phyloP scores from a whole-genome alignment of 495 filamentous ascomycete species.

The Aspergillus biplanus region DNA sequence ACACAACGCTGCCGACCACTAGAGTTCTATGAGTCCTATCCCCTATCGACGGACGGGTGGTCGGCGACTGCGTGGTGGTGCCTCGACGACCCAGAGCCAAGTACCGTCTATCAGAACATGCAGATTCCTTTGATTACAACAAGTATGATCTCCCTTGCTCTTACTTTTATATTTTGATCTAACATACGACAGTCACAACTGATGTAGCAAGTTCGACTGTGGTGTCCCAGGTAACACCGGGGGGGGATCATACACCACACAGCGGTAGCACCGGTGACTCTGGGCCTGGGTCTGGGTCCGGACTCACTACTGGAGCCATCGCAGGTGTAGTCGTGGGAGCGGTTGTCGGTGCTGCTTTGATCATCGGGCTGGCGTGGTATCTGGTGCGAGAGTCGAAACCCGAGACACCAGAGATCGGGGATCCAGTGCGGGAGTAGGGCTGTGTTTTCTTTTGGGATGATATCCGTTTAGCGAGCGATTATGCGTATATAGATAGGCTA shows the following conservation, averaged over 20 bases:
- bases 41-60: neutral
- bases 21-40: neutral
- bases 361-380: neutral
- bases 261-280: too few relatives aligned
- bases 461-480: neutral
- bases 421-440: neutral
- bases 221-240: neutral
- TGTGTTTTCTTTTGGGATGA: too few relatives aligned
- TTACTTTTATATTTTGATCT: neutral
- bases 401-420: neutral
- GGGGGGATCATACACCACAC: too few relatives aligned
- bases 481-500: too few relatives aligned
- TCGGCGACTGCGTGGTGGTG: neutral
- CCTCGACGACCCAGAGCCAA: neutral
- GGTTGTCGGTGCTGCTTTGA: neutral
- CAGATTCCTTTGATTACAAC: neutral
- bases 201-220: neutral
- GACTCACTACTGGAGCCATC: neutral
- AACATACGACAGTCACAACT: neutral
- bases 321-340: neutral
- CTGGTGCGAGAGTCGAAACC: neutral
- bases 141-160: neutral
- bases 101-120: neutral
- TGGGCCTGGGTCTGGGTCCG: neutral
- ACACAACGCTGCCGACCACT: neutral